phyloP scores from a whole-genome alignment of 2,329 filamentous ascomycete species.

The Aspergillus novofumigatus region DNA sequence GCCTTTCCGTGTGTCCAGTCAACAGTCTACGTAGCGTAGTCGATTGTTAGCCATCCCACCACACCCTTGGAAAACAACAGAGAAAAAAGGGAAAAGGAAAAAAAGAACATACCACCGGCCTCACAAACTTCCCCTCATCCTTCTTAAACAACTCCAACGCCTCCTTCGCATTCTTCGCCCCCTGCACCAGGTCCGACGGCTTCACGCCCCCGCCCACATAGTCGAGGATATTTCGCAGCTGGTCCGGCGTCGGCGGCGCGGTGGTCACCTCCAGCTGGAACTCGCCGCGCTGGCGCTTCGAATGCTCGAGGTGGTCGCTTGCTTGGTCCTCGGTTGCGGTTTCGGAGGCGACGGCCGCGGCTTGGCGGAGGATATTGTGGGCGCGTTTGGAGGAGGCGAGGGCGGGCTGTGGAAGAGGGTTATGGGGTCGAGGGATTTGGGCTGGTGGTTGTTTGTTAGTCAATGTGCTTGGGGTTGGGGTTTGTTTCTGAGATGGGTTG shows the following conservation, averaged over 20 bases:
- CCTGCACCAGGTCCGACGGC: slow-evolving; percentile 66
- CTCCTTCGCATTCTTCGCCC: slow-evolving; percentile 69
- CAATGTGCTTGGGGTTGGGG: not conserved
- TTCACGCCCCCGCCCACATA: slow-evolving; percentile 45
- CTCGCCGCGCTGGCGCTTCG: slow-evolving; percentile 56
- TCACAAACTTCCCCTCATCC: slow-evolving; percentile 62
- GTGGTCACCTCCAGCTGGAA: slow-evolving; percentile 88
- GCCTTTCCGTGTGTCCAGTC: slow-evolving; percentile 93
- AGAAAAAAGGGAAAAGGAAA: not conserved
- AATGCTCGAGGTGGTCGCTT: slow-evolving; percentile 60
- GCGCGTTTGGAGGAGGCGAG: slow-evolving; percentile 69
- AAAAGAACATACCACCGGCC: slow-evolving; percentile 65
- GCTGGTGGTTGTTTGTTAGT: slow-evolving; percentile 43
- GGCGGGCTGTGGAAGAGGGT: slow-evolving; percentile 87
- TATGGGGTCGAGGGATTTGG: slow-evolving; percentile 81
- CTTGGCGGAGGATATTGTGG: slow-evolving; percentile 73
- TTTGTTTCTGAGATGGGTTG: not conserved
- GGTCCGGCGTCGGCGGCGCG: slow-evolving; percentile 71
- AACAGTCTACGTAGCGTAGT: slow-evolving; percentile 50
- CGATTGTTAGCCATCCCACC: too few relatives aligned
- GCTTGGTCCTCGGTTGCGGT: slow-evolving; percentile 72
- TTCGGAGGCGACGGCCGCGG: slow-evolving; percentile 64
- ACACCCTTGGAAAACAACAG: not conserved
- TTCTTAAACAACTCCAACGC: slow-evolving; percentile 75
- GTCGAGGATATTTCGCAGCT: slow-evolving; percentile 77